Evolutionary conservation across 768 basidiomycete species (phyloP).

Genomic region (Suillus lakei): DNA sequence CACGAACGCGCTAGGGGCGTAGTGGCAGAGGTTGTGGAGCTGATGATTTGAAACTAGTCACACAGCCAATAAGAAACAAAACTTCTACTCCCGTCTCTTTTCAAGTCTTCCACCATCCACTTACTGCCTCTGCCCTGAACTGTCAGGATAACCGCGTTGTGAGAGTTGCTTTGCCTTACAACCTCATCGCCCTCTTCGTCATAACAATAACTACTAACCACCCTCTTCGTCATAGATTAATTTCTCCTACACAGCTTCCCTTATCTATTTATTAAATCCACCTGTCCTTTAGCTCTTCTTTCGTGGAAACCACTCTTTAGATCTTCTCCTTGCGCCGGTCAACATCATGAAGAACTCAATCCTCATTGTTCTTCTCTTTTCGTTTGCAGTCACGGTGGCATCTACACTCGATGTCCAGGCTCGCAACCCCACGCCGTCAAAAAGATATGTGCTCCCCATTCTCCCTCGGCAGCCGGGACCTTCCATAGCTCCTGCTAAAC

Average conservation of each 20-base stretch:
- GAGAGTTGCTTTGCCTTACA: not conserved
- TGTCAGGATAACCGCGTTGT: not conserved
- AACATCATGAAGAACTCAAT: slow-evolving; percentile 6
- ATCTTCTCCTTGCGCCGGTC: not conserved
- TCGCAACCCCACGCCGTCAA: slow-evolving; percentile 9
- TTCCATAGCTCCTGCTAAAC: not conserved
- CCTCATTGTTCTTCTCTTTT: slow-evolving; percentile 7
- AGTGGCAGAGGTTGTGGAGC: not conserved
- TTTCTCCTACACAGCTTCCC: not conserved
- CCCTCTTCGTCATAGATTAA: slow-evolving; percentile 10
- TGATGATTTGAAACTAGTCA: not conserved
- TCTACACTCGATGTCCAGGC: slow-evolving; percentile 1
- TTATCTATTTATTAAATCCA: not conserved
- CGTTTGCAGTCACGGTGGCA: not conserved
- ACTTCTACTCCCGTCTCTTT: not conserved
- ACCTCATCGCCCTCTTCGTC: not conserved
- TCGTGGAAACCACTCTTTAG: not conserved
- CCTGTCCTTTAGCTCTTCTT: not conserved
- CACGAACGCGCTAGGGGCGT: not conserved
- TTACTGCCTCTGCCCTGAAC: not conserved
- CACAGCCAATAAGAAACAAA: not conserved
- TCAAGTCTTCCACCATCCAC: not conserved
- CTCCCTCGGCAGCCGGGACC: slow-evolving; percentile 1
- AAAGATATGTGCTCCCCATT: slow-evolving; percentile 9
- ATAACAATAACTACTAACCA: too few species aligned